These are phyloP conservation scores for Diaporthe caulivora DNA, from an alignment of 2,329 filamentous ascomycete genomes.

Conservation along the genomic window DNA sequence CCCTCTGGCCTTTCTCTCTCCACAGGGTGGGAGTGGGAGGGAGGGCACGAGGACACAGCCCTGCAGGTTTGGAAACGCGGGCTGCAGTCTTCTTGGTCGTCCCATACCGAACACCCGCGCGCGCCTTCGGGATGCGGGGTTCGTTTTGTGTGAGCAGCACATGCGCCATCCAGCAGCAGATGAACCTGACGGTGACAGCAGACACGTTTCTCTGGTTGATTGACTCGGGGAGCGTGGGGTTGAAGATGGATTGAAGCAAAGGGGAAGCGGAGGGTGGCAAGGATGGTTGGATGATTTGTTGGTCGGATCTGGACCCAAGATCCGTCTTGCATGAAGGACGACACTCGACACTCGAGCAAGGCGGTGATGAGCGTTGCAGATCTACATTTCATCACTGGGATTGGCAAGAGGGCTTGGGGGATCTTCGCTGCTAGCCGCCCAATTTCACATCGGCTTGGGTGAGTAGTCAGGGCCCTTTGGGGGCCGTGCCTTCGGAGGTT, in stretches of 20 bases:
- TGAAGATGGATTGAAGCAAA: slow-evolving; percentile 1
- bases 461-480: slow-evolving; percentile 7
- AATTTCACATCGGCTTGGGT: background rate
- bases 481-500: slow-evolving; percentile 13
- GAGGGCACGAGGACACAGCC: slow-evolving; percentile 12
- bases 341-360: background rate
- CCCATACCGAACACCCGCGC: background rate
- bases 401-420: slow-evolving; percentile 18
- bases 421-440: slow-evolving; percentile 28
- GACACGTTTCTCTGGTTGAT: slow-evolving; percentile 11
- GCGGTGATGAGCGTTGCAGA: slow-evolving; percentile 29
- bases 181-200: slow-evolving; percentile 18
- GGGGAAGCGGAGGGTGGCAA: background rate
- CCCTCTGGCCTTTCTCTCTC: no score
- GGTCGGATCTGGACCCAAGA: slow-evolving; percentile 30
- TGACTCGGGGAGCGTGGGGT: slow-evolving; percentile 31
- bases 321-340: slow-evolving; percentile 22
- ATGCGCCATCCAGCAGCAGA: background rate
- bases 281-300: background rate
- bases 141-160: background rate
- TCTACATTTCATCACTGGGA: slow-evolving; percentile 31
- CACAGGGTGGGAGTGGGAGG: background rate
- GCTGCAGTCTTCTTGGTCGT: background rate
- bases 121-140: slow-evolving; percentile 19
- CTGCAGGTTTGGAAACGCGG: slow-evolving; percentile 27